Evolutionary conservation across 2,329 filamentous ascomycete genomes (phyloP), one percentile per base, ranked within the genome.

Genomic region (Aspergillus sp.): DNA sequence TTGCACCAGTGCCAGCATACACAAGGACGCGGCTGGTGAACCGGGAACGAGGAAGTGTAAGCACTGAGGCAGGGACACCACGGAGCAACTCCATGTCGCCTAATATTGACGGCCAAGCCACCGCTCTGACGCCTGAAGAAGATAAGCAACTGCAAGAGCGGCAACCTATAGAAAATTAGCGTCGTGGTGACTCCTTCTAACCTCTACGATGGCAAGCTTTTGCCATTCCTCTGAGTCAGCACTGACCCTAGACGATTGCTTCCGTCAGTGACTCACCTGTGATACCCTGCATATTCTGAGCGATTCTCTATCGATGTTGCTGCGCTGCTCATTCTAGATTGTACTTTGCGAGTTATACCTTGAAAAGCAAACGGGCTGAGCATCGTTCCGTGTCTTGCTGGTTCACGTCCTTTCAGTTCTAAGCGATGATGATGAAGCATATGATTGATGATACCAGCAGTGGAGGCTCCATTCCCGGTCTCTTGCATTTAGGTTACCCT

Each of bases 1-100:
- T 90, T 8, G 78, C 78, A 13, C 84, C 86, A 51, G 75, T 77
- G 8, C 74, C 79, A 1, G 76, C 77, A 1, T 70, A 72, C 51
- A 69, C 70, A 19, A 73, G 64, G 50, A 72, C 70, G 10, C 68
- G 72, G 21, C 64, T 75, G 42, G 64, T 72, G 6, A 63, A 74
- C 13, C 67, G 72, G 27, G 71, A 71, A 8, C 65, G 69, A 61
- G 69, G 64, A 47, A 75, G 69, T 55, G 58, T 72, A 19, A 69
- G 69, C 47, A 62, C 64, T 42, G 71, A 72, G 21, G 61, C 58
- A 8, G 68, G 71, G 21, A 71, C 71, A 25, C 64, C 64, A 13
- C 64, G 60, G 23, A 65, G 59, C 23, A 30, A 44, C 21, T 62
- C 60, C 4, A 54, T 62, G 10, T 66, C 64, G 2, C 60, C 62